Evolutionary conservation across 78 protist genomes (phyloP).

Genomic region (Dictyostelium capitatum): DNA sequence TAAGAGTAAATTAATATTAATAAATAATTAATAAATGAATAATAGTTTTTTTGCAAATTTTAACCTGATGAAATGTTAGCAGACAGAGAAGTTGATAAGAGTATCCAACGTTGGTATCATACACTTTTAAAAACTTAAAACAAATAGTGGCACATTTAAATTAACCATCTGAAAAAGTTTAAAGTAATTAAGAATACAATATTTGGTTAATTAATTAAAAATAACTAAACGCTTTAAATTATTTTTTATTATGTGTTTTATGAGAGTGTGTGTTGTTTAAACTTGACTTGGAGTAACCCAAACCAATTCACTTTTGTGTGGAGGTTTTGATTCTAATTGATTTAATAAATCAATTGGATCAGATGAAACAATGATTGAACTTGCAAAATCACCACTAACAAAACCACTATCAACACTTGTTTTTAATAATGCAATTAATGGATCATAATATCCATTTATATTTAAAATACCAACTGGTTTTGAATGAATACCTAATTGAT

Average conservation of each 20-base stretch:
- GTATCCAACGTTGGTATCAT: no score
- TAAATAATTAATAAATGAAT: no score
- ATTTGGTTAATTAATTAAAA: no score
- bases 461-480: constrained; percentile 86
- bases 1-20: no score
- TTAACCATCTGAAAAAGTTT: no score
- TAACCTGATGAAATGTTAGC: no score
- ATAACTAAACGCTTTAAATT: no score
- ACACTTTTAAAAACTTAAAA: no score
- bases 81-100: no score
- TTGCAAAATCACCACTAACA: constrained; percentile 23
- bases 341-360: constrained; percentile 63
- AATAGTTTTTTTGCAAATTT: no score
- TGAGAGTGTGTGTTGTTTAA: neutral
- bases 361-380: constrained; percentile 19
- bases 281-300: constrained; percentile 57
- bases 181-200: no score
- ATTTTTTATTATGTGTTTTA: neutral
- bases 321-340: constrained; percentile 12
- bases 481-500: constrained; percentile 84
- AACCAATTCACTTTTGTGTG: constrained; percentile 7
- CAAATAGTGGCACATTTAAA: no score
- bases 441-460: constrained; percentile 78
- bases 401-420: constrained; percentile 53
- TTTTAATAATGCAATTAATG: constrained; percentile 34